Evolutionary conservation across 345 rosid species (phyloP), one percentile per base, ranked within the genome.

Genomic region (Turnera subulata): DNA sequence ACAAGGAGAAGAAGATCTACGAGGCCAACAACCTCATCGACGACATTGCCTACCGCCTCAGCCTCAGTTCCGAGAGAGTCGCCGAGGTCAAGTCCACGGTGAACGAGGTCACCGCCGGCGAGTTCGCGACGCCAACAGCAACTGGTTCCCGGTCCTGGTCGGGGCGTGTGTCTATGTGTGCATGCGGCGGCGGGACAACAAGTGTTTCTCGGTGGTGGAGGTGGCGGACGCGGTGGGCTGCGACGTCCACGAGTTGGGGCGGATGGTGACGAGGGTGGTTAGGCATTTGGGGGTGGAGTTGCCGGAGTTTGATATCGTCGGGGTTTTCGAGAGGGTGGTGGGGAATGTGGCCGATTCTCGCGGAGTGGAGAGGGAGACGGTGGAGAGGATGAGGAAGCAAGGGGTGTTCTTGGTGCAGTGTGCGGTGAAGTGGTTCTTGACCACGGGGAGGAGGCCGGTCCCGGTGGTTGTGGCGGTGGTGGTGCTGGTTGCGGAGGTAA

Each of bases 321-420:
- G 62, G 47, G 59, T 72, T 60, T 84, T 82, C 46, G 81, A 71
- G 50, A 67, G 77, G 61, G 70, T 76, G 17, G 56, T 65, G 17
- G 66, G 42, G 67, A 73, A 54, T 58, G 78, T 67, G 3, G 16
- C 59, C 6, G 52, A 42, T 14, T 63, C 78, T 25, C 51, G 58
- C 12, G 59, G 73, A 16, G 43, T 88, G 35, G 84, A 68, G n/a
- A 60, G 52, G 18, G 81, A 71, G 8, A 71, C 61, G 56, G 52
- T 63, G 53, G 84, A 73, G 59, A 78, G 47, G 54, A 66, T 91
- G 76, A 61, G 43, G 62, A 71, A 77, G 62, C 98, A 88, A 69
- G 98, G 96, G 4, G 67, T 56, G 6, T 84, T 91, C 58, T 61
- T 92, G 76, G 67, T 83, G 55, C 88, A 92, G 59, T 89, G 95